phyloP scores from a whole-genome alignment of 352 stramenopile genomes.

The Globisporangium rhizosaccharum region DNA sequence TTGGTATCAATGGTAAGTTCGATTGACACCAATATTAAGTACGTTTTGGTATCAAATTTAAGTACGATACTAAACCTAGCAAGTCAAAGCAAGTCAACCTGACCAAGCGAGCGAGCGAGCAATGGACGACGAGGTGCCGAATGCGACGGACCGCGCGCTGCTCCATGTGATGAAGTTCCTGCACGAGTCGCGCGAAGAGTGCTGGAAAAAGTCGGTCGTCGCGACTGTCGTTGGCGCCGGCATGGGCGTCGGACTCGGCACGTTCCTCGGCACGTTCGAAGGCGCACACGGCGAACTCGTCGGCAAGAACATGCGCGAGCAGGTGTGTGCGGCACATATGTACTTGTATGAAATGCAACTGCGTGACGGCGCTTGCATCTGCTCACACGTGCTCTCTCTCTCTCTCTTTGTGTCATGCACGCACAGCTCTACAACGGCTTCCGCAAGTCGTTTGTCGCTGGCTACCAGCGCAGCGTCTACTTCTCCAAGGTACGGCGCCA shows the following conservation, averaged over 20 bases:
- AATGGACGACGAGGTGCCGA: conserved; percentile 12
- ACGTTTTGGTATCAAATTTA: not conserved
- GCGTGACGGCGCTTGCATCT: not conserved
- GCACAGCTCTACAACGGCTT: conserved; percentile 79
- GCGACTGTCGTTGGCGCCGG: conserved; percentile 55
- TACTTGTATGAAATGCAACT: not conserved
- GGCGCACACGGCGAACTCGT: conserved; percentile 81
- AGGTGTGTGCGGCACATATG: conserved; percentile 27
- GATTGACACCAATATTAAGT: too few relatives aligned
- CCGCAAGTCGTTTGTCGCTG: conserved; percentile 71
- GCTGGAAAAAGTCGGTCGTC: conserved; percentile 81
- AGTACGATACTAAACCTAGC: not conserved
- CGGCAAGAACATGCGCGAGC: conserved; percentile 79
- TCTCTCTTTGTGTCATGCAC: not conserved
- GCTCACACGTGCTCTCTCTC: not conserved
- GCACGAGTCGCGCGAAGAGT: conserved; percentile 75
- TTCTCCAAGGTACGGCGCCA: conserved; percentile 58
- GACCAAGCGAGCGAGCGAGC: conserved; percentile 13
- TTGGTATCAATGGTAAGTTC: too few relatives aligned
- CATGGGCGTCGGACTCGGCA: conserved; percentile 81
- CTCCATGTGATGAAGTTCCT: conserved; percentile 65
- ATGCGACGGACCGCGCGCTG: conserved; percentile 28
- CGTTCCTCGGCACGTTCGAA: conserved; percentile 86
- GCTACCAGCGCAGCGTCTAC: conserved; percentile 81
- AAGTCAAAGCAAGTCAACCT: conserved; percentile 6